Evolutionary conservation across 805 yeast genomes (phyloP).

Genomic region (Candida railenensis): DNA sequence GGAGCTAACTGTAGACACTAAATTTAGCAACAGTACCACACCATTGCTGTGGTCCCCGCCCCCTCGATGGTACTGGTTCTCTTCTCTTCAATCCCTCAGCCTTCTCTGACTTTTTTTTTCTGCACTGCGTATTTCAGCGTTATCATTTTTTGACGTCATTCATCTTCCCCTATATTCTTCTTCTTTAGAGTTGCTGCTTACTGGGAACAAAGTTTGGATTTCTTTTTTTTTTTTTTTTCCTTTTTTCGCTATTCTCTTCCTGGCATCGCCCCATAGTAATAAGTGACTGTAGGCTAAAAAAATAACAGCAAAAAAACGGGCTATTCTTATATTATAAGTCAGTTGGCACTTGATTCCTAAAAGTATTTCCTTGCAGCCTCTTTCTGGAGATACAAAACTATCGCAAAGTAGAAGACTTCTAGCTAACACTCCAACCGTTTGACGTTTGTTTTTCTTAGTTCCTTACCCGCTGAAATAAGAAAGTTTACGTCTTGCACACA

Average conservation of each 20-base stretch:
- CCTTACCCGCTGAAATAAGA: background rate
- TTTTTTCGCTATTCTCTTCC: background rate
- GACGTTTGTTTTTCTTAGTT: too few relatives aligned
- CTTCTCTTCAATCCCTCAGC: too few relatives aligned
- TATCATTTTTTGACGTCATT: background rate
- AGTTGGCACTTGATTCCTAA: too few relatives aligned
- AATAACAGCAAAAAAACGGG: background rate
- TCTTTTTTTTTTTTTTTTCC: background rate
- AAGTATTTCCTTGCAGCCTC: background rate
- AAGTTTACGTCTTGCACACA: too few relatives aligned
- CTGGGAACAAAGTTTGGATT: background rate
- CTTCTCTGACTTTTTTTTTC: background rate
- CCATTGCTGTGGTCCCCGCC: background rate
- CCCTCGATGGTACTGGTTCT: too few relatives aligned
- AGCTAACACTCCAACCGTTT: background rate
- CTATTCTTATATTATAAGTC: too few relatives aligned
- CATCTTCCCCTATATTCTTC: background rate
- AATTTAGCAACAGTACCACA: too few relatives aligned
- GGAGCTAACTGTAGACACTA: too few relatives aligned
- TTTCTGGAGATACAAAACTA: too few relatives aligned
- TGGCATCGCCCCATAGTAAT: background rate
- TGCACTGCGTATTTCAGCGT: background rate
- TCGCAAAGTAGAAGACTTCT: too few relatives aligned
- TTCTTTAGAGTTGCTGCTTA: background rate
- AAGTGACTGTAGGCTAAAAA: background rate